Percentiles rank a stretch among this genome's conserved stretches.
Conservation (phyloP, 495 filamentous ascomycete species). For the Xylaria venustula region DNA sequence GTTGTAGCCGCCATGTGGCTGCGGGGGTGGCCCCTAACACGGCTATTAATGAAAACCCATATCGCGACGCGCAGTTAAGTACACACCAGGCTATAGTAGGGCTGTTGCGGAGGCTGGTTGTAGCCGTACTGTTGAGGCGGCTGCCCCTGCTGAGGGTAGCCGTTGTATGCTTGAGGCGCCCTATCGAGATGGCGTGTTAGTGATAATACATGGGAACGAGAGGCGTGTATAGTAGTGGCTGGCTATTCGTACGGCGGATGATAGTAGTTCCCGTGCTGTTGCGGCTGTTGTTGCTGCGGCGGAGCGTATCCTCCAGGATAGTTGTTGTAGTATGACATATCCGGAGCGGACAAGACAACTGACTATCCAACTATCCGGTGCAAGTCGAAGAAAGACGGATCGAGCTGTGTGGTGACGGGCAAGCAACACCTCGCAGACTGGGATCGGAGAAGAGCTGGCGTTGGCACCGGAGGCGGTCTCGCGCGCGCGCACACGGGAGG, state of each 20-base stretch:
- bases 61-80: conserved; percentile 12
- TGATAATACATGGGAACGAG: not conserved
- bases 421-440: not conserved
- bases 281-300: conserved; percentile 39
- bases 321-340: conserved; percentile 40
- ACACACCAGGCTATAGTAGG: conserved; percentile 32
- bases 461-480: not conserved
- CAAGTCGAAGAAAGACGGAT: not conserved
- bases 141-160: conserved; percentile 36
- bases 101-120: conserved; percentile 43
- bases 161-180: conserved; percentile 32
- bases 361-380: too few relatives aligned
- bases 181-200: conserved; percentile 22
- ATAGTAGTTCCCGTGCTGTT: conserved; percentile 40
- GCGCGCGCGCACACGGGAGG: not conserved
- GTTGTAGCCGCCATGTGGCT: conserved; percentile 41
- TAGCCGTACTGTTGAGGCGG: conserved; percentile 39
- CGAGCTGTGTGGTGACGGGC: not conserved
- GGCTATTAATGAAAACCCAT: conserved; percentile 3
- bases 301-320: conserved; percentile 43
- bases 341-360: conserved; percentile 2
- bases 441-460: not conserved
- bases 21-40: conserved; percentile 40
- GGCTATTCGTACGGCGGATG: conserved; percentile 31
- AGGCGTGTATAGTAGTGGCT: conserved; percentile 1